A percentile compares a stretch with the other conserved stretches of the same genome.
Conservation (phyloP, 2,329 filamentous ascomycete species). For the Penicillium sp. region DNA sequence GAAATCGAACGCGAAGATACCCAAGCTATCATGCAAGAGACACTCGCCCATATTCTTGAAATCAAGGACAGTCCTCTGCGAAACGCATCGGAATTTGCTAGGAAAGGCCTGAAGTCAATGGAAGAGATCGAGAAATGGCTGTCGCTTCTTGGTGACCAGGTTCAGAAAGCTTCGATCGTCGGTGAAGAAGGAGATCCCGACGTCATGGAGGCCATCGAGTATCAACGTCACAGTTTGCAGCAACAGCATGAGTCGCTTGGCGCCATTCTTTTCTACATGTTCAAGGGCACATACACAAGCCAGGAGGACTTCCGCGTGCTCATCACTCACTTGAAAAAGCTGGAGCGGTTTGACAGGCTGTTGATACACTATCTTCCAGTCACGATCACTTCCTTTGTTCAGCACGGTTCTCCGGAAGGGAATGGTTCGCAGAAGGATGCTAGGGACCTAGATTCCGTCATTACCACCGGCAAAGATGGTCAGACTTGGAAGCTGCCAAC, state of each 20-base stretch:
- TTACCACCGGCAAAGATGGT: constrained; percentile 64
- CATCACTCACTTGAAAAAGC: constrained; percentile 61
- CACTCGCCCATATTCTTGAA: constrained; percentile 56
- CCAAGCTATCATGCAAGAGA: constrained; percentile 52
- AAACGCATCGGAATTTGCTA: constrained; percentile 61
- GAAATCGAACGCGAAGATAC: constrained; percentile 56
- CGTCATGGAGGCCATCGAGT: constrained; percentile 71
- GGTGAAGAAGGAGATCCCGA: constrained; percentile 62
- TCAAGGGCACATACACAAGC: constrained; percentile 69
- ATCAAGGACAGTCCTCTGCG: constrained; percentile 46
- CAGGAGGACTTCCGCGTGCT: constrained; percentile 70
- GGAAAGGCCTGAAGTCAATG: constrained; percentile 73
- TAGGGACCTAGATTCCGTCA: constrained; percentile 62
- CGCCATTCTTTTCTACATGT: constrained; percentile 71
- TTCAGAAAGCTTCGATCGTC: constrained; percentile 69
- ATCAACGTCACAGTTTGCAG: constrained; percentile 72
- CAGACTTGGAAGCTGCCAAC: constrained; percentile 67
- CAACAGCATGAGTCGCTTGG: constrained; percentile 87
- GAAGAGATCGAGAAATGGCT: constrained; percentile 71
- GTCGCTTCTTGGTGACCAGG: constrained; percentile 67
- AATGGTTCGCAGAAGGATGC: constrained; percentile 64
- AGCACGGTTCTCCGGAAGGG: constrained; percentile 73
- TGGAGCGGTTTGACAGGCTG: constrained; percentile 71
- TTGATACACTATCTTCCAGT: constrained; percentile 78
- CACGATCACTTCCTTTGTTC: constrained; percentile 69